Conservation (phyloP, 1,284 basidiomycete species). For the Ustilago loliicola region DNA sequence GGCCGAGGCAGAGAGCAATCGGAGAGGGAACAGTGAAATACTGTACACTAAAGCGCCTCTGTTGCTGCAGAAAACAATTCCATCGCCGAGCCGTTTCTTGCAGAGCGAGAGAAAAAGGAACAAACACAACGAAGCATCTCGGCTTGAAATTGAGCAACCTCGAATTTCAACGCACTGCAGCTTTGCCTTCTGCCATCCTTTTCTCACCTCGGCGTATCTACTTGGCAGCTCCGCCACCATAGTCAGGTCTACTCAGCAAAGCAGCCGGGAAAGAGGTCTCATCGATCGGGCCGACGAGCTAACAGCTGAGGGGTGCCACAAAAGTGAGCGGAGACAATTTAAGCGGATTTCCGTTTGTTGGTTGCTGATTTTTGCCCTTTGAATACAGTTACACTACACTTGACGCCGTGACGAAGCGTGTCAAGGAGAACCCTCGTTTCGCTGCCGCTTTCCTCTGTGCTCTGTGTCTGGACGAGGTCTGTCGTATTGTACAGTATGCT, state of each 20-base stretch:
- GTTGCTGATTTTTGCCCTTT: too few relatives aligned
- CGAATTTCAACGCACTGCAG: too few relatives aligned
- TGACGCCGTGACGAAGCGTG: neutral
- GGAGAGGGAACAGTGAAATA: neutral
- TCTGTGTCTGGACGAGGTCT: too few relatives aligned
- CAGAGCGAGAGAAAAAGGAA: neutral
- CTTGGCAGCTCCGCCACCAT: neutral
- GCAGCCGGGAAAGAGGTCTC: too few relatives aligned
- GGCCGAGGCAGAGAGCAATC: slow-evolving; percentile 8
- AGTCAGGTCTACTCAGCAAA: neutral
- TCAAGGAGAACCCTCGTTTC: neutral
- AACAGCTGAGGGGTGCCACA: neutral
- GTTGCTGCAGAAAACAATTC: neutral
- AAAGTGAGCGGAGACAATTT: too few relatives aligned
- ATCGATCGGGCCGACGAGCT: neutral
- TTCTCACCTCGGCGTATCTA: neutral
- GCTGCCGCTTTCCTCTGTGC: neutral
- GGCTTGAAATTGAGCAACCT: slow-evolving; percentile 16
- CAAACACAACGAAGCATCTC: slow-evolving; percentile 7
- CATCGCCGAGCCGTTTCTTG: neutral
- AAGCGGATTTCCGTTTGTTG: too few relatives aligned
- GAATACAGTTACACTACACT: too few relatives aligned
- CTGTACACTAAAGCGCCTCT: neutral
- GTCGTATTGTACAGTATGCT: neutral
- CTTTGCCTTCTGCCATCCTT: neutral